Base-by-base conservation (phyloP, 139 green algal genomes). In the Coelastrella sp. region DNA sequence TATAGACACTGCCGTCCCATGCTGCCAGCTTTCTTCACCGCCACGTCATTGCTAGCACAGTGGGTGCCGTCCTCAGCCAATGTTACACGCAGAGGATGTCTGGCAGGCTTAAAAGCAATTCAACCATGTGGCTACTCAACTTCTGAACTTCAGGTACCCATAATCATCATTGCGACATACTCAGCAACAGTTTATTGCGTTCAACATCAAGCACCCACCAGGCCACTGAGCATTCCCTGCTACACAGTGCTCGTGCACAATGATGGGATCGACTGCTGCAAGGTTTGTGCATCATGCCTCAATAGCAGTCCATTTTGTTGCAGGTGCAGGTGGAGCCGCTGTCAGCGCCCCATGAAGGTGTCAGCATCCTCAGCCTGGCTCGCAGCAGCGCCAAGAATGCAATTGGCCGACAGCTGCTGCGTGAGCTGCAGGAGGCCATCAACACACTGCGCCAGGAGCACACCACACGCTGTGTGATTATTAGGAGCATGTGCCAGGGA, bases 321-420 rank as follows among this genome's bases (percentile, higher is more conserved):
- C 92, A 97, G 65, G 91, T 95, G 3, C 78, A 72, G 20, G 90
- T 97, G 5, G 94, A 96, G 85, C 95, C 95, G 0, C 92, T 97
- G 58, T 94, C 92, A 7, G 84, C 81, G 7, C 27, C 73, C 0
- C 90, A 94, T 17, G 94, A 97, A 65, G 96, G 95, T 49, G 89
- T 98, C 57, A 96, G 94, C 17, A 87, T 95, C 5, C 85, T 98
- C 19, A 92, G 91, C 0, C 93, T 98, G 0, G 91, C 57, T 25
- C 91, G 96, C 8, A 92, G 95, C 4, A 87, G 91, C 0, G 95
- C 95, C 0, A 93, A 91, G 14, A 98, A 98, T 90, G 94, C 95
- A n/a, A 95, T 98, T 24, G 94, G 96, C 0, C 91, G 94, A 49
- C 95, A 96, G 90, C 87, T 97, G 61, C 90, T 97, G 78, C 78